Base-by-base conservation (phyloP, 257 asterid species). In the Fraxinus cuspidata region DNA sequence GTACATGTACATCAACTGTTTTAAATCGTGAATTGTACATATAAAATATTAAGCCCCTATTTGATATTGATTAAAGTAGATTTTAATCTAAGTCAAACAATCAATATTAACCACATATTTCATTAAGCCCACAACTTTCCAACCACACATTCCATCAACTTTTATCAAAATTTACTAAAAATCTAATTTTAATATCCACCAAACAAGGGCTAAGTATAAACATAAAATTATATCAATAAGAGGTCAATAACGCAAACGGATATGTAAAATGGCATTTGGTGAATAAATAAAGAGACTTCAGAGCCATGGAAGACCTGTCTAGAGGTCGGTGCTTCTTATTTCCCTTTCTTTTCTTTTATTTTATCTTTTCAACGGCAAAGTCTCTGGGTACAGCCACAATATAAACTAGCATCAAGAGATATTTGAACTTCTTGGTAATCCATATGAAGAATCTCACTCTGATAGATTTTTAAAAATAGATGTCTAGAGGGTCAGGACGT, bases 321-420 rank as follows among this genome's bases (percentile, higher is more conserved):
- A 58, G 8, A 58, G 28, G 31, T 58, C 66, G 21, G 28, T 12
- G 29, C 66, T 21, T 58, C 5, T 7, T 58, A 58, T 58, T 56
- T 23, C 66, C 66, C 25, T 21, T 58, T 10, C 21, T 58, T 8
- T 58, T 58, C 28, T 58, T 58, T 58, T 12, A 42, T 21, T 49
- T 56, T 56, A 56, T 56, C 64, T 53, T 53, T 28, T 53, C 65
- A 58, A 58, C 0, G 16, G 66, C 31, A 58, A 58, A 58, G 31
- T 58, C 66, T 58, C 31, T 58, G 15, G 31, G 66, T 58, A 8
- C 66, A 58, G 66, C 66, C 51, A 58, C 66, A 58, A 58, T 58
- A 58, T 21, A n/a, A 21, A 2, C 66, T 5, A 58, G 66, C 66
- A 58, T 58, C 13, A 2, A 58, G 66, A 23, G 29, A 58, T 31